Evolutionary conservation across 2,329 filamentous ascomycete genomes (phyloP), one percentile per base, ranked within the genome.

Genomic region (Ophiostoma sp.): DNA sequence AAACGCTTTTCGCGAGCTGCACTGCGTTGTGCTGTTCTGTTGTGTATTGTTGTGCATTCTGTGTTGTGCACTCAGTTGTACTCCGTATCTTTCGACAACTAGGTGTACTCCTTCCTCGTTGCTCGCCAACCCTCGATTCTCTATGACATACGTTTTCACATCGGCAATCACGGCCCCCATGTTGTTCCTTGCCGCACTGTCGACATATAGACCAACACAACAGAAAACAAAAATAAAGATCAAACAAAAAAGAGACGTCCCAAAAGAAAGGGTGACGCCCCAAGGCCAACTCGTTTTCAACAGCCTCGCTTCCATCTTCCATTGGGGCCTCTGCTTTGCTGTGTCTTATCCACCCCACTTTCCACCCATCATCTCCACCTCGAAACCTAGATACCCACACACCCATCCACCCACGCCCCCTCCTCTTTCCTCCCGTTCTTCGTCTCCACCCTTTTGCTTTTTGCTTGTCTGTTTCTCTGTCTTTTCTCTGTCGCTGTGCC

Each of bases 241-340:
- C 22, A 55, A 55, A 55, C 22, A 55, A 63, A 25, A 63, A 63
- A 39, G n/a, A n/a, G n/a, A n/a, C n/a, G n/a, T n/a, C n/a, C n/a
- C n/a, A n/a, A 55, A 63, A 25, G 42, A 63, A 39, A 63, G 11
- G n/a, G 9, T 64, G 8, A 42, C 15, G 61, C 1, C 8, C 36
- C 61, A 45, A 48, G 42, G 42, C 42, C 42, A 48, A 28, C 61
- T 42, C 61, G 3, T 66, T 45, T 66, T 66, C 36, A 25, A 66
- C 22, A 66, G 61, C 61, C 61, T 45, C 36, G 61, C 61, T 45
- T 66, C 61, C 61, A 42, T 66, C n/a, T 42, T 64, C 59, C n/a
- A 42, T 64, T 19, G 61, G n/a, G 61, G 61, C 17, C 33, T 64
- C 36, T 42, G 59, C 33, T 15, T 6, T 64, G 8, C n/a, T n/a